phyloP scores from a whole-genome alignment of 2,329 filamentous ascomycete species.

The Xylariaceae sp. region DNA sequence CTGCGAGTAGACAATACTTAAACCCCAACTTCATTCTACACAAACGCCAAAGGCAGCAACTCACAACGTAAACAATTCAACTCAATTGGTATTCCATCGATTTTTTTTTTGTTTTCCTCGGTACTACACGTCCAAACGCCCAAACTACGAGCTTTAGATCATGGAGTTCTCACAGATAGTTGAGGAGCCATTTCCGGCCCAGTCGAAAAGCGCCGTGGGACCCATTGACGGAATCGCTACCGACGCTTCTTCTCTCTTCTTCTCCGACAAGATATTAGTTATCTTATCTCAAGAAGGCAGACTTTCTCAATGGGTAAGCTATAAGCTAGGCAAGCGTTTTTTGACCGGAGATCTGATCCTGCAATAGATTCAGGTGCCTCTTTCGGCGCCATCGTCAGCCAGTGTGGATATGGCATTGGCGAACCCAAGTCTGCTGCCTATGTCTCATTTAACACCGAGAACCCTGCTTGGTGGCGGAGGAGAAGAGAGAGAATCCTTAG shows the following conservation, averaged over 20 bases:
- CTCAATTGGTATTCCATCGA: not conserved
- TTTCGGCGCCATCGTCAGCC: constrained; percentile 68
- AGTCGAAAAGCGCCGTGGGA: constrained; percentile 61
- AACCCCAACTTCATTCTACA: not conserved
- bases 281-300: constrained; percentile 85
- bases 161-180: constrained; percentile 48
- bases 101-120: not conserved
- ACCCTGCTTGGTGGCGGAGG: constrained; percentile 85
- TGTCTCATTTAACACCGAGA: constrained; percentile 80
- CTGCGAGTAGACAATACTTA: no score
- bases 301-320: constrained; percentile 85
- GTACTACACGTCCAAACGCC: not conserved
- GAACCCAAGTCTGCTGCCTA: constrained; percentile 63
- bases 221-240: constrained; percentile 70
- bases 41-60: not conserved
- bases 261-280: constrained; percentile 88
- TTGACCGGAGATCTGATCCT: constrained; percentile 6
- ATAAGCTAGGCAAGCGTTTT: not conserved
- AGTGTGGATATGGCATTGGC: constrained; percentile 63
- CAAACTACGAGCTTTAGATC: constrained; percentile 13
- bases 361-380: constrained; percentile 73
- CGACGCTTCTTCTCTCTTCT: constrained; percentile 71
- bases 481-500: constrained; percentile 76
- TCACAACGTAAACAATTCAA: no score
- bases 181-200: constrained; percentile 68